A percentile compares a stretch with the other conserved stretches of the same genome.
Evolutionary conservation across 371 early-diverging fungal species (phyloP).

Genomic region (Blakeslea trispora): DNA sequence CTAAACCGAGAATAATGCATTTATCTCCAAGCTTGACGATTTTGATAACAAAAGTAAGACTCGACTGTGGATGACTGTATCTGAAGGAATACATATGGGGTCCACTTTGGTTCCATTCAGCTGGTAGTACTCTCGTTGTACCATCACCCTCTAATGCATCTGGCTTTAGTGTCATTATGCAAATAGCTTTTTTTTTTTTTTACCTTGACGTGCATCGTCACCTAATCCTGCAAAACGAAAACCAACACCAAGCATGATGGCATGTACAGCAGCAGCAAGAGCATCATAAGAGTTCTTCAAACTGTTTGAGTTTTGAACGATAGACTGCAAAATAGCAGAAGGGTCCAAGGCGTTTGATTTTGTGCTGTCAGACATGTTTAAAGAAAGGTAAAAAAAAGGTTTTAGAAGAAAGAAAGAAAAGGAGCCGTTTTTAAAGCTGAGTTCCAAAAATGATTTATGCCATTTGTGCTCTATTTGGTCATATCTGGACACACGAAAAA

Average conservation of each 20-base stretch:
- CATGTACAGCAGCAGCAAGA: slow-evolving; percentile 56
- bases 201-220: slow-evolving; percentile 58
- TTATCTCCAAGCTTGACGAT: slow-evolving; percentile 64
- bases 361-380: background rate
- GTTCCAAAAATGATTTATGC: too few species aligned
- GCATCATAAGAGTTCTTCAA: slow-evolving; percentile 57
- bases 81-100: slow-evolving; percentile 64
- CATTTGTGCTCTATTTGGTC: too few species aligned
- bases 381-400: background rate
- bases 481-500: too few species aligned
- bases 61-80: slow-evolving; percentile 71
- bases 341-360: slow-evolving; percentile 38
- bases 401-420: background rate
- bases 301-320: slow-evolving; percentile 18
- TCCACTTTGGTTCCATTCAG: slow-evolving; percentile 58
- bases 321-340: slow-evolving; percentile 35
- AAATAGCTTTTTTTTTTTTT: background rate
- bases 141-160: slow-evolving; percentile 38
- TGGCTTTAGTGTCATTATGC: slow-evolving; percentile 2
- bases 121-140: slow-evolving; percentile 41
- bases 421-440: too few species aligned
- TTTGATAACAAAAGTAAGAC: slow-evolving; percentile 72
- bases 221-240: slow-evolving; percentile 65
- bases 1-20: slow-evolving; percentile 68
- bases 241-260: slow-evolving; percentile 63